These are phyloP conservation scores for Fraxinus cuspidata DNA, from an alignment of 257 asterid species.

Conservation along the genomic window DNA sequence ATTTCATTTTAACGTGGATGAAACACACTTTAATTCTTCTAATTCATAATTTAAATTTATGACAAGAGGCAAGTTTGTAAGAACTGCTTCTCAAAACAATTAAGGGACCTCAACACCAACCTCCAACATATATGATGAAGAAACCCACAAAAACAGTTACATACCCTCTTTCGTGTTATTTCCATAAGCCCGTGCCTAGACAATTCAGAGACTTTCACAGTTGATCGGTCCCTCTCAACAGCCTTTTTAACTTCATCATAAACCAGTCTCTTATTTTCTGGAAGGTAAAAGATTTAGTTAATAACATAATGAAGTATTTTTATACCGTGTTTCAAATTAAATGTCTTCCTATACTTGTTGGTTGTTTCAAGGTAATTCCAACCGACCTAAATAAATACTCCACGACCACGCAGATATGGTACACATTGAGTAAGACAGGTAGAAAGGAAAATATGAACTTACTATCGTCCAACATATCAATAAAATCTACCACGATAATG, in stretches of 20 bases:
- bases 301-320: slow-evolving; percentile 13
- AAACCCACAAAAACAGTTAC: slow-evolving; percentile 17
- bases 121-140: not conserved
- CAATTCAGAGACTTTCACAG: slow-evolving; percentile 82
- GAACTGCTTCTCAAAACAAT: not conserved
- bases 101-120: not conserved
- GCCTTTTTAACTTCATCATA: slow-evolving; percentile 87
- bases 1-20: not conserved
- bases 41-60: not conserved
- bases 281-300: slow-evolving; percentile 25
- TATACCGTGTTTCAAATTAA: slow-evolving; percentile 3
- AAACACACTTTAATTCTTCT: not conserved
- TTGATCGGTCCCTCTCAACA: slow-evolving; percentile 89
- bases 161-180: slow-evolving; percentile 91
- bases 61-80: not conserved
- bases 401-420: not conserved
- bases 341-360: slow-evolving; percentile 16
- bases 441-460: slow-evolving; percentile 39
- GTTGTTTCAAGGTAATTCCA: not conserved
- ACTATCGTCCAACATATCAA: slow-evolving; percentile 96
- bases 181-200: slow-evolving; percentile 98
- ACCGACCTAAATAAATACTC: slow-evolving; percentile 8
- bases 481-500: slow-evolving; percentile 95
- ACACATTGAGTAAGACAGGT: slow-evolving; percentile 19
- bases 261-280: slow-evolving; percentile 87